Evolutionary conservation across 192 early-diverging fungal genomes (phyloP).

Genomic region (Dissophora globulifera): DNA sequence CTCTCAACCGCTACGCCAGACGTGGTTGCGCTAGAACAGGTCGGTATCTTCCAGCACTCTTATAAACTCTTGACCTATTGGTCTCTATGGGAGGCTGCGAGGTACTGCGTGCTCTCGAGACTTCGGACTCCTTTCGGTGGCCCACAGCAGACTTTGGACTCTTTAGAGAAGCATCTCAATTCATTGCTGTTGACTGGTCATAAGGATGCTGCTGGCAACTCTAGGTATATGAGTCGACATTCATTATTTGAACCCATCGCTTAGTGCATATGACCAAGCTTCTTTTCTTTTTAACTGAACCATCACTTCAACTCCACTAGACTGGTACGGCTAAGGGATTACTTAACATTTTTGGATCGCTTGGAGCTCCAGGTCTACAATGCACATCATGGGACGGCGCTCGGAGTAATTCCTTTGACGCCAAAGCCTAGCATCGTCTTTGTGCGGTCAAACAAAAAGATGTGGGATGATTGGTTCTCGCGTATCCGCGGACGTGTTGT

Average conservation of each 20-base stretch:
- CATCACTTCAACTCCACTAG: background rate
- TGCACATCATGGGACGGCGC: constrained; percentile 67
- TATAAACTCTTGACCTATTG: constrained; percentile 68
- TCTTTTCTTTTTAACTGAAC: background rate
- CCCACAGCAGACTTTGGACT: constrained; percentile 71
- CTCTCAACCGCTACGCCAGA: background rate
- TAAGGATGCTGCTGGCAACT: background rate
- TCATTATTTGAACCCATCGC: too few species aligned
- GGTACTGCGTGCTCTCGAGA: constrained; percentile 78
- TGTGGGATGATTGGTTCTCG: constrained; percentile 84
- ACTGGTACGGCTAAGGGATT: constrained; percentile 51
- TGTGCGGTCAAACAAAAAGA: constrained; percentile 74
- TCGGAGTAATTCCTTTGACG: constrained; percentile 64
- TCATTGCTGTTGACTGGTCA: constrained; percentile 23
- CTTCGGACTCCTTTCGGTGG: constrained; percentile 80
- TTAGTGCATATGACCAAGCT: too few species aligned
- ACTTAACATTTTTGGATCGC: constrained; percentile 71
- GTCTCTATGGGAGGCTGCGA: constrained; percentile 79
- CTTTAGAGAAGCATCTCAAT: constrained; percentile 59
- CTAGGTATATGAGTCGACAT: constrained; percentile 6
- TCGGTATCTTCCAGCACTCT: constrained; percentile 50
- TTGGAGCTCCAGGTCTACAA: constrained; percentile 80
- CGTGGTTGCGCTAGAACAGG: constrained; percentile 16
- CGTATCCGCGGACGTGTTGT: constrained; percentile 68
- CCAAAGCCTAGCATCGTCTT: constrained; percentile 74